These are phyloP conservation scores for Phialocephala subalpina DNA, from an alignment of 2,329 filamentous ascomycete genomes.

Conservation along the genomic window DNA sequence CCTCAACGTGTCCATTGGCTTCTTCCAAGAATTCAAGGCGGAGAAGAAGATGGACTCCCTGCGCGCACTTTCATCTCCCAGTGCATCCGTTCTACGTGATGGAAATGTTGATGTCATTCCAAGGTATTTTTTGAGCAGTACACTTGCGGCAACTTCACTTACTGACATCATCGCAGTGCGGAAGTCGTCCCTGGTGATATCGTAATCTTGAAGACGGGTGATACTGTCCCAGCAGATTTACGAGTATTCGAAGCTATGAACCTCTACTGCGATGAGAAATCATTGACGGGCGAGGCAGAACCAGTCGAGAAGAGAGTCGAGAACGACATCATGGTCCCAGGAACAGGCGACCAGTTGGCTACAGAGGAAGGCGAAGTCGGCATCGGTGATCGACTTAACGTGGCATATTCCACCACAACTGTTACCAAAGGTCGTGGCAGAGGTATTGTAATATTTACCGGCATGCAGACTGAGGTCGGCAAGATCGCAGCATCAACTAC, in stretches of 20 bases:
- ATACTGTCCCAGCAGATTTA: slow-evolving; percentile 94
- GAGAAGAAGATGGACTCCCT: slow-evolving; percentile 67
- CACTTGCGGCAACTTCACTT: neutral
- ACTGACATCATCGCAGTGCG: slow-evolving; percentile 38
- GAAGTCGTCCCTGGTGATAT: slow-evolving; percentile 80
- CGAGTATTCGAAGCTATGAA: slow-evolving; percentile 63
- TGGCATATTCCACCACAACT: slow-evolving; percentile 62
- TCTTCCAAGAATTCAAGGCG: slow-evolving; percentile 66
- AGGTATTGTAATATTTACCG: slow-evolving; percentile 61
- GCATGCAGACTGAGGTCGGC: slow-evolving; percentile 65
- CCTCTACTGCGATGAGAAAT: slow-evolving; percentile 83
- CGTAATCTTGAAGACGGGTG: slow-evolving; percentile 89
- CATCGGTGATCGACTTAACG: slow-evolving; percentile 62
- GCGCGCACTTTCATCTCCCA: slow-evolving; percentile 61
- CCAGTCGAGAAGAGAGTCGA: slow-evolving; percentile 82
- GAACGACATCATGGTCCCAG: slow-evolving; percentile 49
- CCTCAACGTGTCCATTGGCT: slow-evolving; percentile 64
- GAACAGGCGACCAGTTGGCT: slow-evolving; percentile 32
- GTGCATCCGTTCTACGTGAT: slow-evolving; percentile 62
- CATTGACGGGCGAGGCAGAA: slow-evolving; percentile 97
- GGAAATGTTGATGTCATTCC: slow-evolving; percentile 53
- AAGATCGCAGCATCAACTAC: slow-evolving; percentile 59
- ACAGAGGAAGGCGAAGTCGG: slow-evolving; percentile 53
- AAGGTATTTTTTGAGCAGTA: slow-evolving; percentile 29
- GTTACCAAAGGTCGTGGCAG: slow-evolving; percentile 62